A percentile compares a stretch with the other conserved stretches of the same genome.
Evolutionary conservation across 208 protist species (phyloP).

Genomic region (Leishmania arabica): DNA sequence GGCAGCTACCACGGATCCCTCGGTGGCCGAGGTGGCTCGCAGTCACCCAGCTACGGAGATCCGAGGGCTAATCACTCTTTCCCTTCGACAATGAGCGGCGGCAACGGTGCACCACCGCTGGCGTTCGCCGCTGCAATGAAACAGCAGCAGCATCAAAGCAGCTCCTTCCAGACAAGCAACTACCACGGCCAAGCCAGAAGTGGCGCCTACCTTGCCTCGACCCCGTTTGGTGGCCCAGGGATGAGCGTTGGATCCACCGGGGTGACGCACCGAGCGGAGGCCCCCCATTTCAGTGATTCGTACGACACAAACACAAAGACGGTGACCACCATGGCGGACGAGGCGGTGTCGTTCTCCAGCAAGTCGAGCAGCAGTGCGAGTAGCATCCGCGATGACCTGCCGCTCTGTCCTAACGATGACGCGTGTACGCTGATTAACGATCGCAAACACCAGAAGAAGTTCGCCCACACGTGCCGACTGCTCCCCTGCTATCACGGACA

Average conservation of each 20-base stretch:
- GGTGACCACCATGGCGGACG: constrained; percentile 27
- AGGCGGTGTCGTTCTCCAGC: constrained; percentile 43
- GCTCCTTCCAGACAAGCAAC: background rate
- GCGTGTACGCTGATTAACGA: constrained; percentile 79
- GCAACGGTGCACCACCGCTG: background rate
- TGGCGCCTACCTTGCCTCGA: constrained; percentile 10
- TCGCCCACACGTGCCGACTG: constrained; percentile 84
- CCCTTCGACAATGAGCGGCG: constrained; percentile 4
- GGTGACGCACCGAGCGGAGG: background rate
- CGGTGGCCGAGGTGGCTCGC: background rate
- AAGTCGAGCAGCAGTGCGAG: constrained; percentile 70
- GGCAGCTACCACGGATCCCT: constrained; percentile 11
- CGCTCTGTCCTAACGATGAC: constrained; percentile 75
- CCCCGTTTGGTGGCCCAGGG: background rate
- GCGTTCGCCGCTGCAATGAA: constrained; percentile 18
- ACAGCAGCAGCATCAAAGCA: constrained; percentile 18
- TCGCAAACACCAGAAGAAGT: constrained; percentile 81
- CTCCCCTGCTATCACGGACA: constrained; percentile 89
- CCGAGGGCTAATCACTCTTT: constrained; percentile 8
- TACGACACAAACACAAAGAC: constrained; percentile 24
- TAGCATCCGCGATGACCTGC: constrained; percentile 66
- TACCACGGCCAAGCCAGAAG: constrained; percentile 2
- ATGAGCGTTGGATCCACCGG: background rate
- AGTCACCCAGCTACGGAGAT: constrained; percentile 22
- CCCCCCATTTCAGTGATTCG: background rate